Evolutionary conservation across 306 rosid genomes (phyloP), one percentile per base, ranked within the genome.

Genomic region (Quercus variabilis): DNA sequence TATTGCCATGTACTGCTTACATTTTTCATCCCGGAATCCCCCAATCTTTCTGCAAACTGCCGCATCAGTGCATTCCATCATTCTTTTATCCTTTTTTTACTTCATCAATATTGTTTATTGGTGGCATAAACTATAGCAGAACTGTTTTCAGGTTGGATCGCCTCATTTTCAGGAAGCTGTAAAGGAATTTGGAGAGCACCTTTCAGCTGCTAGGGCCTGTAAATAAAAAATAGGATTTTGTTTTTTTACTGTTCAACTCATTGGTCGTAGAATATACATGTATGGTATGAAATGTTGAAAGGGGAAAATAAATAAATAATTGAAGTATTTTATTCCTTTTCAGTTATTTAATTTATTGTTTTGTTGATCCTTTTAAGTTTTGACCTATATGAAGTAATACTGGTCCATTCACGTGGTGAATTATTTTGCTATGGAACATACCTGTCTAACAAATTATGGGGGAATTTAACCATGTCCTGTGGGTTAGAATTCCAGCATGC

Each of bases 161-260:
- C 82, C 81, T 46, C 83, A 85, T 80, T 83, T 81, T 86, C 86
- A 83, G 72, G 72, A 64, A 81, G 92, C 73, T 88, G 94, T 86
- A 82, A 85, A 85, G 92, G 84, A 78, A 84, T 77, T 78, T 82
- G 80, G 86, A 74, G 85, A 88, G 89, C 74, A 74, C 88, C 23
- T 80, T 41, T 69, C 81, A 82, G 87, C 76, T 38, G 65, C 80
- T 82, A 71, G 87, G 85, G 85, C 68, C 9, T 92, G 97, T 91
- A 91, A 85, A 92, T 92, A 86, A 82, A 78, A 86, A 82, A 78
- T 90, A 89, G 93, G 90, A 83, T 87, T 71, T 85, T 72, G 70
- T 73, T 73, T 43, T 52, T 28, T 35, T 41, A 71, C 55, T 69
- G 76, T 76, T 85, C 83, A 81, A 81, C 83, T 85, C 84, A 84